Conservation (phyloP, 371 early-diverging fungal species). For the Apophysomyces ossiformis region DNA sequence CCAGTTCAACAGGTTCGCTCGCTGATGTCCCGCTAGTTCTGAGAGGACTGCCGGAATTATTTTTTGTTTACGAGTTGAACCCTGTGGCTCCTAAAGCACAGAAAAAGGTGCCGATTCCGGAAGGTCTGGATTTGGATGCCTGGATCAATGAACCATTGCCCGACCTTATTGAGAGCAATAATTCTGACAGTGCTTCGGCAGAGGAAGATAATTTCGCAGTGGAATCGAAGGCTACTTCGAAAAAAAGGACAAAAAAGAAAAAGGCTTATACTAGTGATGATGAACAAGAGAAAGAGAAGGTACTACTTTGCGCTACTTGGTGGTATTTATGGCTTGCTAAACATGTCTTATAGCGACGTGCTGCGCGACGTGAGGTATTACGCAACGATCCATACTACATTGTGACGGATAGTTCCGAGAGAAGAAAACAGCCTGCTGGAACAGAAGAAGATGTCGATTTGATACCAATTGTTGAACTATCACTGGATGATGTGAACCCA, state of each 20-base stretch:
- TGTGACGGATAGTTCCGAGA: constrained; percentile 35
- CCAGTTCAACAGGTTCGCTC: constrained; percentile 10
- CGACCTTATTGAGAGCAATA: constrained; percentile 52
- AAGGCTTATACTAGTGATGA: constrained; percentile 36
- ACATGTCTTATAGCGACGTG: constrained; percentile 48
- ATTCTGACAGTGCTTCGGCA: constrained; percentile 39
- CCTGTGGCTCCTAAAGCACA: constrained; percentile 95
- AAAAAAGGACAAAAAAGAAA: constrained; percentile 45
- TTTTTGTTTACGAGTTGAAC: constrained; percentile 85
- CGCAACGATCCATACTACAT: constrained; percentile 83
- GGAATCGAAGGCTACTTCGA: constrained; percentile 23
- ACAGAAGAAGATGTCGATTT: constrained; percentile 74
- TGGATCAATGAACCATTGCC: constrained; percentile 80
- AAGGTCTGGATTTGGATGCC: constrained; percentile 84
- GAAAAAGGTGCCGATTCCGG: constrained; percentile 86
- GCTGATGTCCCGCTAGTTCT: constrained; percentile 40
- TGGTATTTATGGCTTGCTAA: neutral
- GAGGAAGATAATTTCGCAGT: constrained; percentile 41
- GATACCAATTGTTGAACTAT: constrained; percentile 82
- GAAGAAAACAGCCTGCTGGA: constrained; percentile 21
- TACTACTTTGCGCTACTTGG: constrained; percentile 11
- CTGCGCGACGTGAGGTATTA: constrained; percentile 62
- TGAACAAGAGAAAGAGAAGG: constrained; percentile 43
- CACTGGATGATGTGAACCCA: constrained; percentile 60
- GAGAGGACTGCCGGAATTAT: constrained; percentile 61